Conservation (phyloP, 2,329 filamentous ascomycete genomes). For the Pseudocercospora crystallina region DNA sequence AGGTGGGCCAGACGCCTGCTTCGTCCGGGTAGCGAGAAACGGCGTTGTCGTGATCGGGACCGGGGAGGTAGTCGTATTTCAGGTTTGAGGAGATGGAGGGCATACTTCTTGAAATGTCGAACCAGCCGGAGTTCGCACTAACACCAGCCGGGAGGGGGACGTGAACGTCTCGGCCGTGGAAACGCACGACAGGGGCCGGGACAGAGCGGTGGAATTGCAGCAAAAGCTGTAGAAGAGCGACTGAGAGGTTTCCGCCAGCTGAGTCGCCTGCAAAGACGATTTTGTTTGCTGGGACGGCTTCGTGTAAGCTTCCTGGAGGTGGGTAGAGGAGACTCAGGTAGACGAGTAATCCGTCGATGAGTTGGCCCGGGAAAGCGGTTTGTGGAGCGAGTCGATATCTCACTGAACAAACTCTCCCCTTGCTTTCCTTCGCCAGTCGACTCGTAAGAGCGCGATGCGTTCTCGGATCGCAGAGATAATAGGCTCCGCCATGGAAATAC, state of each 20-base stretch:
- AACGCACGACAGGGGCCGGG: slow-evolving; percentile 52
- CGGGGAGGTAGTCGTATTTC: slow-evolving; percentile 64
- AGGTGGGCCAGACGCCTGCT: slow-evolving; percentile 44
- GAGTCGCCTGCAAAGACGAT: slow-evolving; percentile 74
- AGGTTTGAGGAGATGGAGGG: slow-evolving; percentile 56
- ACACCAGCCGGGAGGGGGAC: slow-evolving; percentile 68
- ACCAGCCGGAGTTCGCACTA: slow-evolving; percentile 66
- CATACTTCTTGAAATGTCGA: slow-evolving; percentile 66
- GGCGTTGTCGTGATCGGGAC: slow-evolving; percentile 39
- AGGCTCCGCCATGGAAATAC: slow-evolving; percentile 76
- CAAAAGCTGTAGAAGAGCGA: slow-evolving; percentile 67
- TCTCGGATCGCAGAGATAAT: slow-evolving; percentile 69
- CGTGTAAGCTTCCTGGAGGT: slow-evolving; percentile 65
- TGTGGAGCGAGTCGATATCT: slow-evolving; percentile 75
- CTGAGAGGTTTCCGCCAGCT: slow-evolving; percentile 70
- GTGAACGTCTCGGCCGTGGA: slow-evolving; percentile 59
- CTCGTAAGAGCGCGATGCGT: slow-evolving; percentile 62
- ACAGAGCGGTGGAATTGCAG: slow-evolving; percentile 58
- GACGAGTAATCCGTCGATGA: slow-evolving; percentile 70
- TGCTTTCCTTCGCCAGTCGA: slow-evolving; percentile 64
- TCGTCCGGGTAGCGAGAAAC: slow-evolving; percentile 49
- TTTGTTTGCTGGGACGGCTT: slow-evolving; percentile 61
- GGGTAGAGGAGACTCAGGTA: slow-evolving; percentile 75
- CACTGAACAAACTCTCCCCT: slow-evolving; percentile 69
- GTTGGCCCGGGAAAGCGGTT: slow-evolving; percentile 69